Evolutionary conservation across 2,329 filamentous ascomycete species (phyloP).

Genomic region (Beauveria rudraprayagi): DNA sequence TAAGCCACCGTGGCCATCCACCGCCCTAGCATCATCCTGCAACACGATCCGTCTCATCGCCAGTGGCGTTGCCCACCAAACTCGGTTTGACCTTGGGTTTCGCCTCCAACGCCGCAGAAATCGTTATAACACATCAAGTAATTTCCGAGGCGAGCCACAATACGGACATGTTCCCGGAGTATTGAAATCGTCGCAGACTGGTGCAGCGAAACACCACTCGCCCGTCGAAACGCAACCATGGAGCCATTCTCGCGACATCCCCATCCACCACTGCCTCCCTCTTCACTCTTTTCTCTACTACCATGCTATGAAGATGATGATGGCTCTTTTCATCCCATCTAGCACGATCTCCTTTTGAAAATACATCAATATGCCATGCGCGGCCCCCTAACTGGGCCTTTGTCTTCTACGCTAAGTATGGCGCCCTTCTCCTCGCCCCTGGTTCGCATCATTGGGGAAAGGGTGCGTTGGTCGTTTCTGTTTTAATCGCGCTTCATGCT

Average conservation of each 20-base stretch:
- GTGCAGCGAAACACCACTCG: background rate
- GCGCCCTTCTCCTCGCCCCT: background rate
- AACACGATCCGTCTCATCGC: constrained; percentile 6
- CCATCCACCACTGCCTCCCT: background rate
- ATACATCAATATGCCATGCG: background rate
- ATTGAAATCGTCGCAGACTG: background rate
- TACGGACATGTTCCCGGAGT: background rate
- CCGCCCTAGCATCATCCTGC: constrained; percentile 1
- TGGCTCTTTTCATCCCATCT: constrained; percentile 1
- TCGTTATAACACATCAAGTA: too few relatives aligned
- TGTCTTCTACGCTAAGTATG: background rate
- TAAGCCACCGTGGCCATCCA: background rate
- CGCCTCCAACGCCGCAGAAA: constrained; percentile 1
- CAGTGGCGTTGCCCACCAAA: background rate
- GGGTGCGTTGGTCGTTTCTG: background rate
- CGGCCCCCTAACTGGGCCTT: background rate
- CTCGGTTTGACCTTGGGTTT: constrained; percentile 8
- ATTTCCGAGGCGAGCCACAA: too few relatives aligned
- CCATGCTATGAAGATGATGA: background rate
- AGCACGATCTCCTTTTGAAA: background rate
- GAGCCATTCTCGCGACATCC: background rate
- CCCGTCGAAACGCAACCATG: constrained; percentile 5
- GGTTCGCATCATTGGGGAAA: background rate
- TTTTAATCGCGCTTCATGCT: background rate
- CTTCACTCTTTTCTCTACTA: background rate